A percentile compares a stretch with the other conserved stretches of the same genome.
Conservation (phyloP, 2,329 filamentous ascomycete genomes). For the Berkeleyomyces rouxiae region DNA sequence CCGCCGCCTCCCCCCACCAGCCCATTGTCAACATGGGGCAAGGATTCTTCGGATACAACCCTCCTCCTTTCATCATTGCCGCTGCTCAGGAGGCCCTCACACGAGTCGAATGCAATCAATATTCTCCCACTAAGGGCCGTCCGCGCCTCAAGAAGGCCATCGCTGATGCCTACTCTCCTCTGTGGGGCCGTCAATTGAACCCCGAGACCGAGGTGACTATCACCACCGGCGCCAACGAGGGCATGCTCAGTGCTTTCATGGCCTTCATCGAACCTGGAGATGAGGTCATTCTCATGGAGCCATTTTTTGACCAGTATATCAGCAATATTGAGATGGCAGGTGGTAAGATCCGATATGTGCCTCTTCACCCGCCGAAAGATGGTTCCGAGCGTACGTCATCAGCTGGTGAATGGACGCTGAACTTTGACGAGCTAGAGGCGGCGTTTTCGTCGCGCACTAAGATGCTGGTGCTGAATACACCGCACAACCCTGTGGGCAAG, state of each 20-base stretch:
- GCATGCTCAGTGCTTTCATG: constrained; percentile 95
- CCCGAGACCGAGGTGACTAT: constrained; percentile 89
- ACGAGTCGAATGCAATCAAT: constrained; percentile 93
- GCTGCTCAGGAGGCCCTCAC: constrained; percentile 83
- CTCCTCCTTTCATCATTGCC: constrained; percentile 74
- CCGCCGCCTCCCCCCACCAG: constrained; percentile 43
- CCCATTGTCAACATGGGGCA: constrained; percentile 50
- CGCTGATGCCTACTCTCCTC: constrained; percentile 77
- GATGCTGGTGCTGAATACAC: constrained; percentile 86
- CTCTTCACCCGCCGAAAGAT: constrained; percentile 73
- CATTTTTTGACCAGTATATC: constrained; percentile 98
- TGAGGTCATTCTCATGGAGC: constrained; percentile 95
- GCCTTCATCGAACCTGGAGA: constrained; percentile 87
- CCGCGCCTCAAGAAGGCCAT: constrained; percentile 86
- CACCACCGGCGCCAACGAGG: constrained; percentile 81
- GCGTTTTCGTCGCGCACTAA: constrained; percentile 76
- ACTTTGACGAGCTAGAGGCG: constrained; percentile 65
- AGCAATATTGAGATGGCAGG: constrained; percentile 98
- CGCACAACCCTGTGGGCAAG: constrained; percentile 91
- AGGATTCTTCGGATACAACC: constrained; percentile 83
- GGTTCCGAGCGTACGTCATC: constrained; percentile 67
- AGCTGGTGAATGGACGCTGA: constrained; percentile 73
- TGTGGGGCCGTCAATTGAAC: constrained; percentile 67
- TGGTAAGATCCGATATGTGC: constrained; percentile 86
- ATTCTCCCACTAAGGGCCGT: constrained; percentile 86